Base-by-base conservation (phyloP, 495 filamentous ascomycete species). In the Penicillium ucsense region DNA sequence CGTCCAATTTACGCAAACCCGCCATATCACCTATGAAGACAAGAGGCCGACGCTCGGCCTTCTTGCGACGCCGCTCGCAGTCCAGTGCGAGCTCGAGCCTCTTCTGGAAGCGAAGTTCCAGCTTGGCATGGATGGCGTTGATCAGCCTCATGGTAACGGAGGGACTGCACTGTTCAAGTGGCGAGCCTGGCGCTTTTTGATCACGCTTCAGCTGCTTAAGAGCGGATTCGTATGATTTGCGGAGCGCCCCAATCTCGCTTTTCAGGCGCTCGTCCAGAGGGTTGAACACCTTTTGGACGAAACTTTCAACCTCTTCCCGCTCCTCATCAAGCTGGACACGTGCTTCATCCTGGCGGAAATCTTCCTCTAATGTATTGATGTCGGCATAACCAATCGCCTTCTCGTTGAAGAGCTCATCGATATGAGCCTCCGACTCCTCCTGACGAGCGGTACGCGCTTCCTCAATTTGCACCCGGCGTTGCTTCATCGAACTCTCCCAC, bases 381-480 rank as follows among this genome's bases (percentile, higher is more conserved):
- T 83, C 79, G 20, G 74, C 77, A 59, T 83, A 82, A 2, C 75
- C 75, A 47, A 83, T 82, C 44, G 77, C 71, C 47, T 80, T 76
- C 36, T 67, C 71, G 50, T 81, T 75, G 63, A 79, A 83, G 11
- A 82, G 63, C 7, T 63, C 62, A 51, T 82, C 76, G 29, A 77
- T 77, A 38, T 70, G 66, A 31, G 54, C 62, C 44, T 80, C 79
- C 3, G 75, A 76, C 51, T 78, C 69, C 38, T 78, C 71, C 56
- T 80, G 78, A 34, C 79, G 72, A 43, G 47, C 49, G 37, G 64
- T 62, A 4, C 79, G 75, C 35, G 74, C 72, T 38, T 63, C 57
- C 2, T 80, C 75, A 37, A 77, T 49, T 38, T 58, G 57, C 31
- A 67, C 60, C 11, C 73, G 74, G 29, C 65, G 64, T 38, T 55